Evolutionary conservation across 257 asterid species (phyloP).

Genomic region (Henckelia pumila): DNA sequence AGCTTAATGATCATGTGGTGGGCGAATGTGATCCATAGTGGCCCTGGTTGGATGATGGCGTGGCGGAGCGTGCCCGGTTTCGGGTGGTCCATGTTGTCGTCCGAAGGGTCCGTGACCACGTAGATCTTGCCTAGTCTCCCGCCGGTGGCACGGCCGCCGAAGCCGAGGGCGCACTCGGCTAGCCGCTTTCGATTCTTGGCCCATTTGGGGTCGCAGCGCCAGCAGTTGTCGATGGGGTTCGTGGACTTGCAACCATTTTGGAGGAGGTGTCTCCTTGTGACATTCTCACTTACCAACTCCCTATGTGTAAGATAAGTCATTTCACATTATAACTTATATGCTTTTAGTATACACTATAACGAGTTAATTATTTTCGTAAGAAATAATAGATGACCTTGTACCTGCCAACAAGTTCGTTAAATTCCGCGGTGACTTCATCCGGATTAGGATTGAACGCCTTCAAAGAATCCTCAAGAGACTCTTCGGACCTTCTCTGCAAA

Average conservation of each 20-base stretch:
- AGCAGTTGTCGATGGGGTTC: slow-evolving; percentile 52
- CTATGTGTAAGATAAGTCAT: no score
- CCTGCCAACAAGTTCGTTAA: slow-evolving; percentile 62
- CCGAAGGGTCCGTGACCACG: slow-evolving; percentile 43
- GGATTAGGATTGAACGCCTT: slow-evolving; percentile 58
- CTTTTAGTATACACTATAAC: no score
- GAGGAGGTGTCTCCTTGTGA: slow-evolving; percentile 38
- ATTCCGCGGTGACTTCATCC: slow-evolving; percentile 40
- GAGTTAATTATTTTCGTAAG: no score
- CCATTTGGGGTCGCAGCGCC: slow-evolving; percentile 52
- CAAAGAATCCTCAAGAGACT: slow-evolving; percentile 45
- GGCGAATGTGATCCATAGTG: slow-evolving; percentile 54
- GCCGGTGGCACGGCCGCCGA: slow-evolving; percentile 41
- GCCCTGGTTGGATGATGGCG: slow-evolving; percentile 51
- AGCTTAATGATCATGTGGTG: slow-evolving; percentile 49
- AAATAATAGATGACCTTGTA: slow-evolving; percentile 19
- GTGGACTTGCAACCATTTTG: slow-evolving; percentile 40
- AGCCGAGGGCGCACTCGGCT: slow-evolving; percentile 46
- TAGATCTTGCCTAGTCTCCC: slow-evolving; percentile 38
- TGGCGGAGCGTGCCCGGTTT: slow-evolving; percentile 56
- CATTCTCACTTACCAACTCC: slow-evolving; percentile 26
- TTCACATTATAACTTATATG: no score
- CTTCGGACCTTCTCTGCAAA: slow-evolving; percentile 38
- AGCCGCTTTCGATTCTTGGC: slow-evolving; percentile 35
- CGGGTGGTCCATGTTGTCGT: slow-evolving; percentile 34